Evolutionary conservation across 768 basidiomycete genomes (phyloP).

Genomic region (Auricularia heimuer): DNA sequence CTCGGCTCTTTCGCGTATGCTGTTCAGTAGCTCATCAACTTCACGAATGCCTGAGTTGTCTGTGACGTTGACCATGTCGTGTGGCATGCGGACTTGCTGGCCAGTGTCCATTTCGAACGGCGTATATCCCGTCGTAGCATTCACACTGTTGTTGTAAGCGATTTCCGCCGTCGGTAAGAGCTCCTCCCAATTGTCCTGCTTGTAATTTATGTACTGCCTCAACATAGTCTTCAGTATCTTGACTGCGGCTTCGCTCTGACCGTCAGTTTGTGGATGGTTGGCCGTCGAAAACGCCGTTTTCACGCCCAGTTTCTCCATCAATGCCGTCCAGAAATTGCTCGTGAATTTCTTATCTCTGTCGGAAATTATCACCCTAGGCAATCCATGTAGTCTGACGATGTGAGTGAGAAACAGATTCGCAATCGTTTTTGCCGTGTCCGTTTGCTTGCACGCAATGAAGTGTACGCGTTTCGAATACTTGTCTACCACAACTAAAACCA

Average conservation of each 20-base stretch:
- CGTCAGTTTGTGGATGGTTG: not conserved
- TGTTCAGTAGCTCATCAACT: too few relatives aligned
- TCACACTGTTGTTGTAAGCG: constrained; percentile 23
- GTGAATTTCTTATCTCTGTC: not conserved
- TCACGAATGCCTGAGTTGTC: too few relatives aligned
- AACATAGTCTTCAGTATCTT: constrained; percentile 33
- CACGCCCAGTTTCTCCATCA: not conserved
- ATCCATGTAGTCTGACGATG: not conserved
- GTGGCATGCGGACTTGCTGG: too few relatives aligned
- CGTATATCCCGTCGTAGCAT: constrained; percentile 18
- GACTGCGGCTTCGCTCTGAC: not conserved
- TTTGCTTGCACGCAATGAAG: constrained; percentile 13
- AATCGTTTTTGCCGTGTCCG: too few relatives aligned
- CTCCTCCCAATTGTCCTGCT: constrained; percentile 26
- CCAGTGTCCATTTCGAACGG: constrained; percentile 26
- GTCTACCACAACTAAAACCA: too few relatives aligned
- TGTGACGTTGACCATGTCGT: too few relatives aligned
- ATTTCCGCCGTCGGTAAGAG: constrained; percentile 25
- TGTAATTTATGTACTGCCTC: constrained; percentile 22
- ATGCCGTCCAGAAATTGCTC: constrained; percentile 1
- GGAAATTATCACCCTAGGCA: constrained; percentile 2
- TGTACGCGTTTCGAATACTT: constrained; percentile 13
- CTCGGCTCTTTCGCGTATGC: too few relatives aligned
- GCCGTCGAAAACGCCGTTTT: constrained; percentile 1
- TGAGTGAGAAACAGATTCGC: not conserved